A percentile compares a stretch with the other conserved stretches of the same genome.
These are phyloP conservation scores for Piper longum DNA, from an alignment of 164 flowering plant species.

Conservation along the genomic window DNA sequence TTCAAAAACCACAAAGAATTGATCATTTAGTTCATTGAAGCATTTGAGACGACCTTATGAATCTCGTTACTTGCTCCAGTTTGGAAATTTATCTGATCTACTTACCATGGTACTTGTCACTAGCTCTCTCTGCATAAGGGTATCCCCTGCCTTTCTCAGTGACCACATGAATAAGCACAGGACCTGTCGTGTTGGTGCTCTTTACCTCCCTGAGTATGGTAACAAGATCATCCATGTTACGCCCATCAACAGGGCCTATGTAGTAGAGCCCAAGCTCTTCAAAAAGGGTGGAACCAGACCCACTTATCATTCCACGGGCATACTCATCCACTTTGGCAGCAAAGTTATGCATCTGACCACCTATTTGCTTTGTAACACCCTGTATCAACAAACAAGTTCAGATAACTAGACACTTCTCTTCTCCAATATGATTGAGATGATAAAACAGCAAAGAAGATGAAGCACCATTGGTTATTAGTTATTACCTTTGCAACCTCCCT, in stretches of 20 bases:
- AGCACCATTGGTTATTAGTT: conserved; percentile 11
- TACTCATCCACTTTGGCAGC: conserved; percentile 97
- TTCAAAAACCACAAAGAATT: not conserved
- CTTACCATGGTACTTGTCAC: conserved; percentile 90
- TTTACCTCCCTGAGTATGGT: conserved; percentile 81
- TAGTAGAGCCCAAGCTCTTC: conserved; percentile 97
- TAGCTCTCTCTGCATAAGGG: conserved; percentile 93
- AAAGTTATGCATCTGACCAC: conserved; percentile 76
- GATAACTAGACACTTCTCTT: not conserved
- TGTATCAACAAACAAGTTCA: conserved; percentile 15
- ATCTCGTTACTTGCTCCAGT: not conserved
- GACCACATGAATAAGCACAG: conserved; percentile 84
- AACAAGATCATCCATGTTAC: conserved; percentile 74
- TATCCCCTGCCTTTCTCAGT: conserved; percentile 98
- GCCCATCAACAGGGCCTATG: conserved; percentile 98
- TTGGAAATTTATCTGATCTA: not conserved
- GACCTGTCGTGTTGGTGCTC: conserved; percentile 74
- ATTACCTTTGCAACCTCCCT: conserved; percentile 93
- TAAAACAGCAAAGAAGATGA: not conserved
- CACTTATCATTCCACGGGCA: conserved; percentile 97
- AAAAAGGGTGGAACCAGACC: conserved; percentile 79
- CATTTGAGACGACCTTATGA: not conserved
- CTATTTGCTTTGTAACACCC: conserved; percentile 90
- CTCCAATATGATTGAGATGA: too few species aligned
- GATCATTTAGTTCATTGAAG: not conserved